Base-by-base conservation (phyloP, 2,329 filamentous ascomycete species). In the Botrytis medusae region DNA sequence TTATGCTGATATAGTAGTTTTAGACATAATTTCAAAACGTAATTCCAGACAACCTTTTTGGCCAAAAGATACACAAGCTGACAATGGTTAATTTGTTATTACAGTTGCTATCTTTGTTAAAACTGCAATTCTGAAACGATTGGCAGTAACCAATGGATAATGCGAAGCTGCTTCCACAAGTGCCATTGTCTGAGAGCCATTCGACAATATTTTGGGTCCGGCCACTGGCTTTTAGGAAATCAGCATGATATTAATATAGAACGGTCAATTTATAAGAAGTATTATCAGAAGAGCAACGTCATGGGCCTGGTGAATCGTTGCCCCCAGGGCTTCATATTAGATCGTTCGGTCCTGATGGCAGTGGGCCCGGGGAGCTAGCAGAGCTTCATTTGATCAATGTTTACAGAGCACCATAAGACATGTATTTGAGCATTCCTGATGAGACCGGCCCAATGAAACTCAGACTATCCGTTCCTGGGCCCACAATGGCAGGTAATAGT, bases 311-410 rank as follows among this genome's bases (percentile, higher is more conserved):
- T n/a, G 2, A 12, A 4, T 51, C 48, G 10, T 25, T 16, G 2
- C 25, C 25, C 12, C n/a, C 25, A 25, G 10, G 22, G n/a, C 0
- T 14, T 2, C 10, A 4, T 25, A 16, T 16, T 16, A 6, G n/a
- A 54, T n/a, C 12, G 25, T 29, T 57, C 51, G 29, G n/a, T 1
- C n/a, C 29, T n/a, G 1, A 18, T 7, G 0, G 0, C 0, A 18
- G 1, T 57, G 12, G 0, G 4, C 5, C 5, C 51, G 3, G 7
- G 32, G n/a, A 3, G 3, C n/a, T 9, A 57, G 14, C 1, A 18
- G 12, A 57, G 14, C 16, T n/a, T 57, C n/a, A 57, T 29, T 29
- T 3, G 0, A 8, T 29, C 29, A 7, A 29, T 18, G 0, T n/a
- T 54, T 18, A 4, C 7, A 9, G 51, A 57, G 7, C 9, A 9